Conservation (phyloP, 352 stramenopile genomes). For the Phytophthora citricola region DNA sequence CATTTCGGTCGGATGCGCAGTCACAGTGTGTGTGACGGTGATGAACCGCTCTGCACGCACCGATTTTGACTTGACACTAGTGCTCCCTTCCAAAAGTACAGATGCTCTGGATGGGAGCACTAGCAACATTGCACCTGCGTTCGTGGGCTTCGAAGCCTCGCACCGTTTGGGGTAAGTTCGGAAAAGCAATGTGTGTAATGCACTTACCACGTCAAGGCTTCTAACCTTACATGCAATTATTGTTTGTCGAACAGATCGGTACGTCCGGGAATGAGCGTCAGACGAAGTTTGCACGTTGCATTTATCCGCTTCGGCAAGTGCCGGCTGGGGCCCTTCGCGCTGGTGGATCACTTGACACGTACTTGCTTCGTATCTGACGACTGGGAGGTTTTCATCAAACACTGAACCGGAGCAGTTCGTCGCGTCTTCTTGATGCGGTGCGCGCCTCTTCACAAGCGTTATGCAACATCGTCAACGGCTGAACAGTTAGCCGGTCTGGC, state of each 20-base stretch:
- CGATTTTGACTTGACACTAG: constrained; percentile 73
- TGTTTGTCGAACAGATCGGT: constrained; percentile 39
- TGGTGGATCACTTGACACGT: constrained; percentile 64
- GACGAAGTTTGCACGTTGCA: constrained; percentile 66
- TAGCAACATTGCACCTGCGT: constrained; percentile 12
- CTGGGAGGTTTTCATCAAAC: constrained; percentile 40
- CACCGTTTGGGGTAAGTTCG: constrained; percentile 69
- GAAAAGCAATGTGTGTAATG: constrained; percentile 13
- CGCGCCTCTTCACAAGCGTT: constrained; percentile 29
- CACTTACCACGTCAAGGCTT: constrained; percentile 3
- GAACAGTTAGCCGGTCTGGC: constrained; percentile 26
- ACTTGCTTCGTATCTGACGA: constrained; percentile 68
- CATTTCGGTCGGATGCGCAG: constrained; percentile 25
- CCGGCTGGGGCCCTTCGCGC: constrained; percentile 54
- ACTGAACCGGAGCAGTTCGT: constrained; percentile 29
- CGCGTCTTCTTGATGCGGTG: constrained; percentile 37
- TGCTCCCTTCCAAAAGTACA: constrained; percentile 38
- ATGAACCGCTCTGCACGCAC: constrained; percentile 53
- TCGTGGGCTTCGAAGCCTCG: constrained; percentile 67
- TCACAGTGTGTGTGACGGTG: constrained; percentile 54
- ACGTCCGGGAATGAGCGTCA: constrained; percentile 57
- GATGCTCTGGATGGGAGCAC: background rate
- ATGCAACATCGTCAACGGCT: constrained; percentile 20
- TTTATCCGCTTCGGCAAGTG: constrained; percentile 55
- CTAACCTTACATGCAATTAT: constrained; percentile 1